Evolutionary conservation across 2,329 filamentous ascomycete species (phyloP), one percentile per base, ranked within the genome.

Genomic region (Fusarium xylarioides): DNA sequence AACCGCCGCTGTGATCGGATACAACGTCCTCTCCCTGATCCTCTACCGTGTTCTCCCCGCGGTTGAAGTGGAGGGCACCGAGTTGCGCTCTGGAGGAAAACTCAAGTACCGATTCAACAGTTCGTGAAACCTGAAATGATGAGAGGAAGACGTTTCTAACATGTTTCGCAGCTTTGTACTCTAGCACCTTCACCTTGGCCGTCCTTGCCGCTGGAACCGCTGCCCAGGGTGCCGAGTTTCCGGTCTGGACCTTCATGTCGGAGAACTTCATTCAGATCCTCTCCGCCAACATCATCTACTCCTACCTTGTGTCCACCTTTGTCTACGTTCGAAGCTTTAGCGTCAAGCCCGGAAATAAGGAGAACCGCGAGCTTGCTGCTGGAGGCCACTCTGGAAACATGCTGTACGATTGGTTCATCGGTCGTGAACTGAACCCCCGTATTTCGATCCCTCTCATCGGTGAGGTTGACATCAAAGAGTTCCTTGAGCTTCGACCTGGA

Each of bases 351-450:
- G 91, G 89, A 47, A 94, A 97, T 80, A 85, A 88, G 18, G 87
- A 92, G 53, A 85, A 89, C 70, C 93, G 95, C 44, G 91, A 96
- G 80, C 88, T 98, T 12, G 95, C 95, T 1, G 89, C 90, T 3
- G 95, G 95, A 47, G 95, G 95, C 21, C 89, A 93, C 79, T 91
- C 90, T 3, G 95, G 95, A 65, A 98, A 97, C 82, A 84, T 94
- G 71, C 83, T 98, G 42, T 98, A 98, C 81, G 95, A 98, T 83
- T 98, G 94, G 91, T 98, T 95, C 84, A 98, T 98, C 74, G 95
- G 95, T 26, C 93, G 95, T 34, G 95, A 98, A 82, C 90, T 98
- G 68, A 98, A 98, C 83, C 95, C 95, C 7, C 93, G 95, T 54
- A 82, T 97, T 67, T 90, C 87, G 0, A 84, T 97, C 30, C 95